Evolutionary conservation across 179 eudicot genomes (phyloP), one percentile per base, ranked within the genome.

Genomic region (Silene coronaria): DNA sequence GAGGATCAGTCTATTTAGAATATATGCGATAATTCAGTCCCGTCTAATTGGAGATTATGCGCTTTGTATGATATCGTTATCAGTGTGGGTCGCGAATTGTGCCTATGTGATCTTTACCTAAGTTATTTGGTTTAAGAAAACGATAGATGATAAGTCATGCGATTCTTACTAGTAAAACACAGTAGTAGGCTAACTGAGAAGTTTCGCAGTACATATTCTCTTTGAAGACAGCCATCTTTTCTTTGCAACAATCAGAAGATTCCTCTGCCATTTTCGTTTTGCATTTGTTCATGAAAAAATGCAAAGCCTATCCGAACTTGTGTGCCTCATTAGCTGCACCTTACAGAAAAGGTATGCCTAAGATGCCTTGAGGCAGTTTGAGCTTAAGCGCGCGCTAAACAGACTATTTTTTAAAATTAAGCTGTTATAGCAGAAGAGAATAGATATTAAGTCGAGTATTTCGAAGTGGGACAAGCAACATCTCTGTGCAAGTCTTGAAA

Each of bases 271-370:
- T 78, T 64, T 63, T 71, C 70, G 65, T 36, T 51, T 28, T 14
- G 71, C 32, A 75, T 79, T 70, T 53, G 28, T 75, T 62, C 66
- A 46, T 63, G n/a, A 76, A 76, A 76, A 80, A 77, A 66, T 72
- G 80, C 78, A 69, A 79, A 83, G 78, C n/a, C n/a, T n/a, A n/a
- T n/a, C n/a, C n/a, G n/a, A n/a, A n/a, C n/a, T n/a, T n/a, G n/a
- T n/a, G n/a, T n/a, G n/a, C n/a, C n/a, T n/a, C n/a, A n/a, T n/a
- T n/a, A n/a, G n/a, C n/a, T n/a, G n/a, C n/a, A n/a, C n/a, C n/a
- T n/a, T n/a, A n/a, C n/a, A n/a, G n/a, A n/a, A n/a, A n/a, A n/a
- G n/a, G n/a, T n/a, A n/a, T n/a, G 32, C 32, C 46, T 38, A 38
- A 38, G 46, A 38, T 38, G 46, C 2, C 1, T 0, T 2, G 46